phyloP scores from a whole-genome alignment of 345 rosid species.

The Erysimum cheiranthoides region DNA sequence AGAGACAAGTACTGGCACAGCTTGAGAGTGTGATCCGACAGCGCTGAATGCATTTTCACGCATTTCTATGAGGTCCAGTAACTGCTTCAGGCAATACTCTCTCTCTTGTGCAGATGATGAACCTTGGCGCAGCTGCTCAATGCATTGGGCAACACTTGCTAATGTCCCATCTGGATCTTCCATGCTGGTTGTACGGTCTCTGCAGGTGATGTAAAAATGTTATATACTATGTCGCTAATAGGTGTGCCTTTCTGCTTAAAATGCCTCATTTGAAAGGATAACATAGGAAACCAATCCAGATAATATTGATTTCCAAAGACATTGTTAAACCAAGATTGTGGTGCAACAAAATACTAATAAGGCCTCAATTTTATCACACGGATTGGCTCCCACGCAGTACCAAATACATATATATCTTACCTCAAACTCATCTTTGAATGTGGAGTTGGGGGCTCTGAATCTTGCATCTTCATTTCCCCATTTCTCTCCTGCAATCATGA shows the following conservation, averaged over 20 bases:
- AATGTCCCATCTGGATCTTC: conserved; percentile 99
- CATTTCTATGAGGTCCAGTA: conserved; percentile 89
- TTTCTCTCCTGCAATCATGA: conserved; percentile 74
- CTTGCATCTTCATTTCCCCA: conserved; percentile 80
- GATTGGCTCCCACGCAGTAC: conserved; percentile 13
- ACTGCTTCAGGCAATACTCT: conserved; percentile 85
- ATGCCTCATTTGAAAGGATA: neutral
- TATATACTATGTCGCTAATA: conserved; percentile 28
- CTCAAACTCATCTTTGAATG: conserved; percentile 85
- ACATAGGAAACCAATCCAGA: conserved; percentile 7
- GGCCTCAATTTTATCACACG: conserved; percentile 11
- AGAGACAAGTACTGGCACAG: conserved; percentile 99
- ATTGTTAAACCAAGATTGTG: conserved; percentile 15
- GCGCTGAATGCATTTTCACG: conserved; percentile 98
- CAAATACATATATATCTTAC: conserved; percentile 50
- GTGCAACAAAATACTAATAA: conserved; percentile 13
- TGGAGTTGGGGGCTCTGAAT: conserved; percentile 97
- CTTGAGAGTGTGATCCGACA: conserved; percentile 99
- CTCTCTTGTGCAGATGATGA: conserved; percentile 90
- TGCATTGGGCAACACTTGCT: conserved; percentile 99
- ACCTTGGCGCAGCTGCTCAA: conserved; percentile 93
- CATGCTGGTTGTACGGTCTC: conserved; percentile 94
- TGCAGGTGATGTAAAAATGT: conserved; percentile 49
- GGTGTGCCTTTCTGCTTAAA: conserved; percentile 12
- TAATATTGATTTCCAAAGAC: conserved; percentile 2